These are phyloP conservation scores for Nitzschia sp. DNA, from an alignment of 108 stramenopile genomes.

Conservation along the genomic window DNA sequence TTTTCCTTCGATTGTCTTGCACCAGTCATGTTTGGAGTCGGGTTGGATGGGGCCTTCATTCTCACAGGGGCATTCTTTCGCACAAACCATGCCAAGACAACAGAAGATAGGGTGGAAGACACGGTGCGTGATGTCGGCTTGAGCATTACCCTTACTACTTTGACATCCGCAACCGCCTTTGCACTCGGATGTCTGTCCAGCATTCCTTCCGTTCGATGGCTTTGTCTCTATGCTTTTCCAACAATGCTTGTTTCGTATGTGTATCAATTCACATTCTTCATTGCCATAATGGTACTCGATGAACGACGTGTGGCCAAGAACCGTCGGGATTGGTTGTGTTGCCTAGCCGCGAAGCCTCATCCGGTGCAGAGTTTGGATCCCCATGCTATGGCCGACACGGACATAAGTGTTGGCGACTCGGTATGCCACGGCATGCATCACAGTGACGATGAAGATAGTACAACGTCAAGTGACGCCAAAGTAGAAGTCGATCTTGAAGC, in stretches of 20 bases:
- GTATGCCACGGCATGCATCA: not conserved
- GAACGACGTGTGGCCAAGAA: no score
- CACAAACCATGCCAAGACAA: not conserved
- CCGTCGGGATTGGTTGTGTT: not conserved
- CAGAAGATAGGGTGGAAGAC: constrained; percentile 25
- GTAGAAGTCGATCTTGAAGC: no score
- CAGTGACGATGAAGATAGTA: no score
- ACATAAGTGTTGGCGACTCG: not conserved
- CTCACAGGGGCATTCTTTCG: constrained; percentile 18
- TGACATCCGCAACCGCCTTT: constrained; percentile 2
- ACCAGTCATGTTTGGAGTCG: constrained; percentile 35
- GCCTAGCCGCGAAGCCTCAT: constrained; percentile 16
- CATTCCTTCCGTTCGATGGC: not conserved
- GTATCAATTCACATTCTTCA: constrained; percentile 30
- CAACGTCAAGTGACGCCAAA: no score
- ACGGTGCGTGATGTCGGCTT: constrained; percentile 27
- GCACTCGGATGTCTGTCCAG: constrained; percentile 2
- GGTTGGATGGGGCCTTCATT: constrained; percentile 36
- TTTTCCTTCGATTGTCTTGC: not conserved
- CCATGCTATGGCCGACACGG: no score
- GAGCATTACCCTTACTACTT: constrained; percentile 15
- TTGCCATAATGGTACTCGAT: not conserved
- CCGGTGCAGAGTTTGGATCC: not conserved
- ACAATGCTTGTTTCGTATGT: constrained; percentile 7
- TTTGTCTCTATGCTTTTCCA: no score